Percentiles rank a stretch among this genome's conserved stretches.
phyloP scores from a whole-genome alignment of 225 moss, liverwort and hornwort genomes.

The Anthoceros angustus region DNA sequence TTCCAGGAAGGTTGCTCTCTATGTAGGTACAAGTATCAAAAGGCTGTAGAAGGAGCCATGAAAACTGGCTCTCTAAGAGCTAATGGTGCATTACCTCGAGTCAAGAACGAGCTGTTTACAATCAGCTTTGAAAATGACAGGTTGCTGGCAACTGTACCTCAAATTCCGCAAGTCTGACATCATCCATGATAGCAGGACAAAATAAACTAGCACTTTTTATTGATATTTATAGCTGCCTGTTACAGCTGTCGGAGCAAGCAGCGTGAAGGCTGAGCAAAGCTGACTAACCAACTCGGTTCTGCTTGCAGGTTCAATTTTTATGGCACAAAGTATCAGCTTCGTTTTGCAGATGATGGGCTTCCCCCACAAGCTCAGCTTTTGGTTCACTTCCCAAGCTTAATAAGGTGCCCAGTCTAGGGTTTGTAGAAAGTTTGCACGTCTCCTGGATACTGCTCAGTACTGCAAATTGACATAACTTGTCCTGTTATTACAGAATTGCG shows the following conservation, averaged over 20 bases:
- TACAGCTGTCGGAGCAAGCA: neutral
- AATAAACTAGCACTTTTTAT: too few species aligned
- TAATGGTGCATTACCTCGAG: conserved; percentile 69
- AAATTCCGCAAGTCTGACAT: too few species aligned
- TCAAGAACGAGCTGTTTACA: conserved; percentile 67
- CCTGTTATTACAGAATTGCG: conserved; percentile 26
- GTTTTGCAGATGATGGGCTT: conserved; percentile 63
- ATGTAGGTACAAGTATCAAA: conserved; percentile 89
- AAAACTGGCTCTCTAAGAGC: conserved; percentile 73
- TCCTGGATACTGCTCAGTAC: neutral
- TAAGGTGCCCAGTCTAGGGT: conserved; percentile 28
- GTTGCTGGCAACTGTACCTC: conserved; percentile 16
- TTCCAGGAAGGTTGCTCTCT: neutral
- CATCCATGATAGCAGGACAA: too few species aligned
- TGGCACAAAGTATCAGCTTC: conserved; percentile 78
- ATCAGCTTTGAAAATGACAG: conserved; percentile 93
- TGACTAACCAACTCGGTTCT: too few species aligned
- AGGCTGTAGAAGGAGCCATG: conserved; percentile 87
- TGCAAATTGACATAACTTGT: neutral
- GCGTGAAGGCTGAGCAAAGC: neutral
- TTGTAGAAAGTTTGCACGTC: neutral
- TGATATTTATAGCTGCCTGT: neutral
- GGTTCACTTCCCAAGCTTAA: conserved; percentile 86
- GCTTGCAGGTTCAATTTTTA: conserved; percentile 50
- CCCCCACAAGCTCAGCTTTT: conserved; percentile 65